Percentiles rank a stretch among this genome's conserved stretches.
Conservation (phyloP, 2,329 filamentous ascomycete species). For the Phaeophleospora eucalypticola region DNA sequence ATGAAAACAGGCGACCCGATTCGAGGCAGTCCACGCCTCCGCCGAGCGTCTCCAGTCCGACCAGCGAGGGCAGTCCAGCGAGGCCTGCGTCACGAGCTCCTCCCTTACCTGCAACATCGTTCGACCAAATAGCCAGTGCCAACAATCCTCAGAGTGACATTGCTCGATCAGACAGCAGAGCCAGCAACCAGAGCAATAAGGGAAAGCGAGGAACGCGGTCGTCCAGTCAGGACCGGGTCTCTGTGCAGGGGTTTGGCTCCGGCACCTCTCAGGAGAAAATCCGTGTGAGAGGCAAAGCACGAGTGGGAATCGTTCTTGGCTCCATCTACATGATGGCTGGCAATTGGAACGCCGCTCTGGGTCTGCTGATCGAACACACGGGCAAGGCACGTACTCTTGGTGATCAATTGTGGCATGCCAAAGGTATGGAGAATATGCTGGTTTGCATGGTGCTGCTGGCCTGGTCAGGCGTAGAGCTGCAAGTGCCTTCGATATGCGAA, state of each 20-base stretch:
- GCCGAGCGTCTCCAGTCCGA: slow-evolving; percentile 23
- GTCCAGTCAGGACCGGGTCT: slow-evolving; percentile 54
- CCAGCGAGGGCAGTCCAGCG: slow-evolving; percentile 22
- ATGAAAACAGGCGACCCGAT: slow-evolving; percentile 19
- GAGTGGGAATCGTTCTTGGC: slow-evolving; percentile 74
- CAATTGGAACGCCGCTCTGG: slow-evolving; percentile 82
- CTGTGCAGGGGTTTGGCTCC: slow-evolving; percentile 61
- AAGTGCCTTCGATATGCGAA: slow-evolving; percentile 48
- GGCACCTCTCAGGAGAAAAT: slow-evolving; percentile 54
- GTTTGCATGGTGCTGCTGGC: slow-evolving; percentile 78
- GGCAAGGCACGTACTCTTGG: slow-evolving; percentile 71
- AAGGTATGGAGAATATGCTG: slow-evolving; percentile 83
- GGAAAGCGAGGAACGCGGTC: slow-evolving; percentile 19
- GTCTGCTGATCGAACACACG: slow-evolving; percentile 76
- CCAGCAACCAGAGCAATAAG: slow-evolving; percentile 21
- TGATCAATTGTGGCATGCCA: slow-evolving; percentile 96
- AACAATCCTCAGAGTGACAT: slow-evolving; percentile 37
- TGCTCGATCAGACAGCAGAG: slow-evolving; percentile 35
- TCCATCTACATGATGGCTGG: slow-evolving; percentile 85
- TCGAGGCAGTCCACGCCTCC: slow-evolving; percentile 24
- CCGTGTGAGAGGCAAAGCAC: slow-evolving; percentile 74
- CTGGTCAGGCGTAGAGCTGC: slow-evolving; percentile 80
- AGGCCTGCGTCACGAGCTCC: slow-evolving; percentile 22
- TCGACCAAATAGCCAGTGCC: slow-evolving; percentile 49
- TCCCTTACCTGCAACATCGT: slow-evolving; percentile 49